Evolutionary conservation across 176 grass and related monocot species (phyloP).

Genomic region (Triticum urartu): DNA sequence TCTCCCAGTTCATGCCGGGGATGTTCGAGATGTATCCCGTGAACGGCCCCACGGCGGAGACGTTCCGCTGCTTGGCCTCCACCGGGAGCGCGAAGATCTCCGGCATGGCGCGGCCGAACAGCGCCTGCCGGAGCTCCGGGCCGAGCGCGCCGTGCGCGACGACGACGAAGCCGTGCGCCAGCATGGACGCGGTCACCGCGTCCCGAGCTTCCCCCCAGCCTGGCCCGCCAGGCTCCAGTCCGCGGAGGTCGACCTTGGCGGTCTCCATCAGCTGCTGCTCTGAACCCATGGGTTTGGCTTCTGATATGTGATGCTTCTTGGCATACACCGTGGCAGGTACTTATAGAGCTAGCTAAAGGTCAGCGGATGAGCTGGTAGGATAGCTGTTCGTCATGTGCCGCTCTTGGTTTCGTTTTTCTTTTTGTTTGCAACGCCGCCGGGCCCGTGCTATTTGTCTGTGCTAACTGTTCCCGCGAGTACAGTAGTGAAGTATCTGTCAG

Average conservation of each 20-base stretch:
- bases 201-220: neutral
- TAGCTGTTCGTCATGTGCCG: neutral
- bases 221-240: neutral
- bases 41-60: neutral
- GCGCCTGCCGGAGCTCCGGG: neutral
- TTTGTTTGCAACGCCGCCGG: neutral
- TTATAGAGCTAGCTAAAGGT: neutral
- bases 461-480: neutral
- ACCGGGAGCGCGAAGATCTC: neutral
- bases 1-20: neutral
- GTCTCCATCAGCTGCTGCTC: neutral
- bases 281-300: neutral
- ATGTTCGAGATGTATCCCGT: neutral
- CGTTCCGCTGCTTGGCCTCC: neutral
- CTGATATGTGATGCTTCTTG: neutral
- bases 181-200: neutral
- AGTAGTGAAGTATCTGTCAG: too few relatives aligned
- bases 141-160: neutral
- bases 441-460: neutral
- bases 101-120: neutral
- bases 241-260: neutral
- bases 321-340: neutral
- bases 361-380: neutral
- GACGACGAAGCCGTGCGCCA: neutral
- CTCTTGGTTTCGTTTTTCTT: neutral